A percentile compares a stretch with the other conserved stretches of the same genome.
phyloP scores from a whole-genome alignment of 2,329 filamentous ascomycete genomes.

The Cercospora sp. region DNA sequence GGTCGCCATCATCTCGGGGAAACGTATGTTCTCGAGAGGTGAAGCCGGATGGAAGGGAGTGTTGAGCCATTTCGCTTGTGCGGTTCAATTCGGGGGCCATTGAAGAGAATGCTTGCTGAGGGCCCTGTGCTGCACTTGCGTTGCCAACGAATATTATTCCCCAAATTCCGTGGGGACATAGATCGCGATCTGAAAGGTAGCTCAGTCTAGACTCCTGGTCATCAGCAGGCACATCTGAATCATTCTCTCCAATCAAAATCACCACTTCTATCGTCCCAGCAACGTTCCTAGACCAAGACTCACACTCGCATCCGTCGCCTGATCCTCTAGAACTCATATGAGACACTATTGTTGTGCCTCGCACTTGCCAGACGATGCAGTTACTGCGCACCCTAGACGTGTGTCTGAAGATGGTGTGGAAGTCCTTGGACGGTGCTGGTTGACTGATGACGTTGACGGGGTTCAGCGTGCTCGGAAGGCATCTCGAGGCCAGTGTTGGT shows the following conservation, averaged over 20 bases:
- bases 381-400: neutral
- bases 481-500: neutral
- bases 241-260: neutral
- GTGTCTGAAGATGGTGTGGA: neutral
- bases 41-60: neutral
- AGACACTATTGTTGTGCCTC: neutral
- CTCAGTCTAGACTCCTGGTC: neutral
- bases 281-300: neutral
- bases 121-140: neutral
- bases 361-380: neutral
- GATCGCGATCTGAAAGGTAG: neutral
- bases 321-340: neutral
- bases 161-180: neutral
- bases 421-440: neutral
- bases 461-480: neutral
- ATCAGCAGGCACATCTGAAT: neutral
- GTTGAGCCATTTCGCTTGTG: neutral
- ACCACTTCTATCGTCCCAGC: neutral
- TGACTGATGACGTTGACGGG: neutral
- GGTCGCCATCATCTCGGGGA: neutral
- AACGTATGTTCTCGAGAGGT: neutral
- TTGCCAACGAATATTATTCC: neutral
- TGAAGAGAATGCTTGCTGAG: neutral
- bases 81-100: neutral
- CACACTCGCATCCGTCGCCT: neutral